Evolutionary conservation across 805 yeast species (phyloP).

Genomic region (Saccharomycopsis malanga): DNA sequence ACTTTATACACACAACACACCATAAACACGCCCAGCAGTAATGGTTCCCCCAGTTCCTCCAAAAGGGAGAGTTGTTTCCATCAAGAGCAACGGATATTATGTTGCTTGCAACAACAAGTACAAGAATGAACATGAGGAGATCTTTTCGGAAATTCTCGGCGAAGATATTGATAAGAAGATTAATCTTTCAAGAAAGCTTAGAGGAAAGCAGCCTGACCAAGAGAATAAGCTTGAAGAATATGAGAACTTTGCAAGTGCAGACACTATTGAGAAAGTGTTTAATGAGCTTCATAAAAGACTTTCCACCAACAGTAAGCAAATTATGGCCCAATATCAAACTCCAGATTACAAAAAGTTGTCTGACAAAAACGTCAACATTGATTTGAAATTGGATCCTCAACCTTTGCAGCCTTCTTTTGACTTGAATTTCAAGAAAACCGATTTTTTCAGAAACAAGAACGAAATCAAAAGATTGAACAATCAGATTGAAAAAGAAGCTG

Average conservation of each 20-base stretch:
- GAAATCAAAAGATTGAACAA: slow-evolving; percentile 9
- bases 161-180: slow-evolving; percentile 18
- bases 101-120: slow-evolving; percentile 7
- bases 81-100: slow-evolving; percentile 16
- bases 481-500: slow-evolving; percentile 10
- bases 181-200: slow-evolving; percentile 15
- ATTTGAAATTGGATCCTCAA: slow-evolving; percentile 13
- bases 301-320: slow-evolving; percentile 12
- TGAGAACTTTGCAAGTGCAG: slow-evolving; percentile 1
- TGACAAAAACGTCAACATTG: slow-evolving; percentile 9
- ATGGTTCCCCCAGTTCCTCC: no score
- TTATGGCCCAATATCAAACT: slow-evolving; percentile 9
- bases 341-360: slow-evolving; percentile 16
- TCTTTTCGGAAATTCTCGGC: slow-evolving; percentile 19
- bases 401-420: slow-evolving; percentile 6
- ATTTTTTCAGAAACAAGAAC: slow-evolving; percentile 13
- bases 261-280: slow-evolving; percentile 16
- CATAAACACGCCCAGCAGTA: no score
- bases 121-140: slow-evolving; percentile 12
- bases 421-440: slow-evolving; percentile 17
- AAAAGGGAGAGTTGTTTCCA: slow-evolving; percentile 3
- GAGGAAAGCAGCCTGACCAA: not conserved
- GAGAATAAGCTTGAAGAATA: slow-evolving; percentile 1
- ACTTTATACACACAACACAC: no score
- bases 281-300: slow-evolving; percentile 16